Evolutionary conservation across 805 yeast genomes (phyloP).

Genomic region (Saccharomycopsis synnaedendra): DNA sequence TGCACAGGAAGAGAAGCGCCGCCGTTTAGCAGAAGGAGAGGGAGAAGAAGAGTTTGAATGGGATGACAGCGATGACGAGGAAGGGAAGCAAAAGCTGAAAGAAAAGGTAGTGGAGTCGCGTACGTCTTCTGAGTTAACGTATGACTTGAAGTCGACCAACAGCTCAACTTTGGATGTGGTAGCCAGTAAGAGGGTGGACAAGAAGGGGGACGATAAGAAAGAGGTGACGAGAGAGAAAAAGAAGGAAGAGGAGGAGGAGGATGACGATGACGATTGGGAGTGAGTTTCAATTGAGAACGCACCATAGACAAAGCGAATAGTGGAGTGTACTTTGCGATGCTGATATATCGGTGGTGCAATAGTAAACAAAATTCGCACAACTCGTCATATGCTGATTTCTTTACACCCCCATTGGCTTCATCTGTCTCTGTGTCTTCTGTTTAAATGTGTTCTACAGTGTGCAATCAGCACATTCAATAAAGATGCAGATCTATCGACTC

Average conservation of each 20-base stretch:
- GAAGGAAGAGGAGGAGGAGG: constrained; percentile 10
- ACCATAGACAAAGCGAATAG: not conserved
- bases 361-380: not conserved
- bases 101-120: constrained; percentile 12
- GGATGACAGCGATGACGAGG: constrained; percentile 28
- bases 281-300: not conserved
- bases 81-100: constrained; percentile 10
- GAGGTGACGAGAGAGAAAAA: constrained; percentile 20
- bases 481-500: too few species aligned
- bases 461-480: too few species aligned
- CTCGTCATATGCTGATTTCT: too few species aligned
- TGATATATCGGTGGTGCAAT: not conserved
- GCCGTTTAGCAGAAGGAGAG: constrained; percentile 44
- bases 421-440: too few species aligned
- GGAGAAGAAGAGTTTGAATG: constrained; percentile 28
- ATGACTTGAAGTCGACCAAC: constrained; percentile 28
- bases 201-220: constrained; percentile 17
- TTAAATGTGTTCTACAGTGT: too few species aligned
- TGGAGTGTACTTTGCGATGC: not conserved
- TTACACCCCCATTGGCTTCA: too few species aligned
- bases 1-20: constrained; percentile 55
- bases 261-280: constrained; percentile 9
- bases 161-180: constrained; percentile 27
- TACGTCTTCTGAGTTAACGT: constrained; percentile 29
- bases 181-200: constrained; percentile 17